phyloP scores from a whole-genome alignment of 345 rosid genomes.

The Rhizophora apiculata region DNA sequence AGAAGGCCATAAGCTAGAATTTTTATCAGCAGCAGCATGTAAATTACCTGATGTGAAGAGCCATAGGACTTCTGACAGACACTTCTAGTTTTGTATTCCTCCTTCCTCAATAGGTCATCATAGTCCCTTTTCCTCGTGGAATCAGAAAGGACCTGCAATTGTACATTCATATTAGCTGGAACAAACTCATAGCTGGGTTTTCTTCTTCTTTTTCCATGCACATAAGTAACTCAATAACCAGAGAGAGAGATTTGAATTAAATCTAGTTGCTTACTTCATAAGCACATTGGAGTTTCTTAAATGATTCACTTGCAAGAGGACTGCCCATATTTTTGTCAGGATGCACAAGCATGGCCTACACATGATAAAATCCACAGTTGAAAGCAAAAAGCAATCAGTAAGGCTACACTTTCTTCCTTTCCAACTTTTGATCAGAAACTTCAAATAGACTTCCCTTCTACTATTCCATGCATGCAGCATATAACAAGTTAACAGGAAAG shows the following conservation, averaged over 20 bases:
- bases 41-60: conserved; percentile 61
- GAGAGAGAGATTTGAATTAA: neutral
- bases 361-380: conserved; percentile 1
- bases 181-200: conserved; percentile 3
- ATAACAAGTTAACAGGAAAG: neutral
- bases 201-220: conserved; percentile 2
- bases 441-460: no score
- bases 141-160: conserved; percentile 83
- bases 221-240: conserved; percentile 2
- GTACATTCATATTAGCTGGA: conserved; percentile 14
- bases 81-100: conserved; percentile 67
- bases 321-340: conserved; percentile 99
- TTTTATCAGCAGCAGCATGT: neutral
- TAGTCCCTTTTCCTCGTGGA: conserved; percentile 79
- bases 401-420: neutral
- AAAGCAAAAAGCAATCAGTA: neutral
- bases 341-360: conserved; percentile 98
- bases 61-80: conserved; percentile 61
- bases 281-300: conserved; percentile 96
- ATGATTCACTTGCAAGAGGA: conserved; percentile 89
- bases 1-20: neutral
- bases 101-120: conserved; percentile 84
- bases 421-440: neutral
- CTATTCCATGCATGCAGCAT: neutral
- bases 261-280: conserved; percentile 60